phyloP scores from a whole-genome alignment of 148 eudicot genomes.

The Rhododendron molle region DNA sequence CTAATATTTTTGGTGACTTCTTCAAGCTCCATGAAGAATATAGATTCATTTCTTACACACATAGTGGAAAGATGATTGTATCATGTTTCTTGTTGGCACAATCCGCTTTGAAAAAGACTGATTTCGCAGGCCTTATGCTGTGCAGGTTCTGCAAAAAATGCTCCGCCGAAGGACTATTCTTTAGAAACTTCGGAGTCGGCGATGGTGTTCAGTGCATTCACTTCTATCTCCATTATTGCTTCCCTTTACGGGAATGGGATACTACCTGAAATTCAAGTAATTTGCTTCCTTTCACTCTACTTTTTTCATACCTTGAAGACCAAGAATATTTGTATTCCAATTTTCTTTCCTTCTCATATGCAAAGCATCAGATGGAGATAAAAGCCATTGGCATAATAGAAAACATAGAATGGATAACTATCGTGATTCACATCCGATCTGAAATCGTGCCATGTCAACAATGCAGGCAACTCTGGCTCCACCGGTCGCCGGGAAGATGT shows the following conservation, averaged over 20 bases:
- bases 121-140: neutral
- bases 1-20: neutral
- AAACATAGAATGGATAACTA: neutral
- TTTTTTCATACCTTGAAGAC: neutral
- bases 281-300: neutral
- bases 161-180: slow-evolving; percentile 71
- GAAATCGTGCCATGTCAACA: neutral
- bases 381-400: neutral
- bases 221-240: slow-evolving; percentile 92
- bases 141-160: slow-evolving; percentile 55
- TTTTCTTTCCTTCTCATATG: neutral
- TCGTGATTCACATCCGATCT: neutral
- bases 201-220: slow-evolving; percentile 70
- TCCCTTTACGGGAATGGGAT: slow-evolving; percentile 92
- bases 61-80: neutral
- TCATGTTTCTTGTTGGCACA: neutral
- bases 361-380: neutral
- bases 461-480: slow-evolving; percentile 93
- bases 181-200: slow-evolving; percentile 41
- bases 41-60: neutral
- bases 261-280: slow-evolving; percentile 94
- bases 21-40: neutral
- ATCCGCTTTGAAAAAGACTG: neutral
- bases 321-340: neutral
- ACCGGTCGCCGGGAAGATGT: slow-evolving; percentile 93